Evolutionary conservation across 805 yeast genomes (phyloP).

Genomic region (Schwanniomyces vanrijiae): DNA sequence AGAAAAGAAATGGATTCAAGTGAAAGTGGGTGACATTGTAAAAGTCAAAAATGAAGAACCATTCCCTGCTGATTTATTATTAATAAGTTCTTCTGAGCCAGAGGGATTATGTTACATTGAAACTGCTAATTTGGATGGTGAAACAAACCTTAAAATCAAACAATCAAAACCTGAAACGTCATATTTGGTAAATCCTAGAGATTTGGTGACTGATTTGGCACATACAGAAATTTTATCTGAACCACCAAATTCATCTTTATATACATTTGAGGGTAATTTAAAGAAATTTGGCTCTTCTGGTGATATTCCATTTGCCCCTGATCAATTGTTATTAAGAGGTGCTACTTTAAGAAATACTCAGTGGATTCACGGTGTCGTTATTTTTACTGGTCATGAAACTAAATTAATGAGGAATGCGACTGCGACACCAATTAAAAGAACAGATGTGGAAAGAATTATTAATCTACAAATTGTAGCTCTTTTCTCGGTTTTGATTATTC

Average conservation of each 20-base stretch:
- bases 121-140: slow-evolving; percentile 97
- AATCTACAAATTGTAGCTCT: slow-evolving; percentile 88
- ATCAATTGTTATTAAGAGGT: slow-evolving; percentile 89
- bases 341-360: slow-evolving; percentile 93
- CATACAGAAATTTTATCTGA: slow-evolving; percentile 64
- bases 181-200: slow-evolving; percentile 63
- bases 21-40: slow-evolving; percentile 89
- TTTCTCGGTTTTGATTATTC: slow-evolving; percentile 72
- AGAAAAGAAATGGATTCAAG: slow-evolving; percentile 77
- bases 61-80: slow-evolving; percentile 87
- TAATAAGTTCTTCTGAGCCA: slow-evolving; percentile 92
- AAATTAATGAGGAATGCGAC: slow-evolving; percentile 98
- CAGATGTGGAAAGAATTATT: slow-evolving; percentile 94
- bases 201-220: slow-evolving; percentile 35
- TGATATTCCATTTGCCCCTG: slow-evolving; percentile 76
- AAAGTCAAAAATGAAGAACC: slow-evolving; percentile 84
- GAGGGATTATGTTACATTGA: slow-evolving; percentile 97
- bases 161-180: slow-evolving; percentile 83
- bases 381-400: slow-evolving; percentile 98
- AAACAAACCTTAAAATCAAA: slow-evolving; percentile 92
- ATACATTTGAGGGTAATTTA: slow-evolving; percentile 92
- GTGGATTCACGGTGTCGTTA: slow-evolving; percentile 91
- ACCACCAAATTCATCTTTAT: slow-evolving; percentile 89
- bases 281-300: slow-evolving; percentile 51
- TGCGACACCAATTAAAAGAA: slow-evolving; percentile 95